These are phyloP conservation scores for Cladophialophora bantiana DNA, from an alignment of 2,329 filamentous ascomycete species.

Conservation along the genomic window DNA sequence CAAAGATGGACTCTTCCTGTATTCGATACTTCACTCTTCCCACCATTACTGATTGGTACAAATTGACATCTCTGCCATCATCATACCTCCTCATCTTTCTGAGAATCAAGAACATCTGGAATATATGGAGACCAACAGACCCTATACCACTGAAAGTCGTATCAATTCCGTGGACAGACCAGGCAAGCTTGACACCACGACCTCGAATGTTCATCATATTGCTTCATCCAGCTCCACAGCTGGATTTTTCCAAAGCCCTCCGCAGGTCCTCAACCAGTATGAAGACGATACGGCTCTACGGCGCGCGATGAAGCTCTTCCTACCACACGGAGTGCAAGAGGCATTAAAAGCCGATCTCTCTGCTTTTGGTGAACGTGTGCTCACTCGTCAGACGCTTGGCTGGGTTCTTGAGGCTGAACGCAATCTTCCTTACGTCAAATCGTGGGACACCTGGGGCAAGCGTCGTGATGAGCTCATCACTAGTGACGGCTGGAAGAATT, in stretches of 20 bases:
- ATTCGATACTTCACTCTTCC: too few species aligned
- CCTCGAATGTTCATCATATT: too few species aligned
- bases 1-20: too few species aligned
- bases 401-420: slow-evolving; percentile 15
- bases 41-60: too few species aligned
- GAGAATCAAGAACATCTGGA: too few species aligned
- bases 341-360: background rate
- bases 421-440: slow-evolving; percentile 16
- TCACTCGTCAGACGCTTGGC: background rate
- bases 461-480: background rate
- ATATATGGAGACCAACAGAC: too few species aligned
- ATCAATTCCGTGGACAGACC: too few species aligned
- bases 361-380: background rate
- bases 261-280: slow-evolving; percentile 6
- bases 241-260: slow-evolving; percentile 14
- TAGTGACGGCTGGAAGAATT: background rate
- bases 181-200: too few species aligned
- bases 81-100: too few species aligned
- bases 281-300: slow-evolving; percentile 6
- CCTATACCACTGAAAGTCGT: too few species aligned
- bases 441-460: slow-evolving; percentile 7
- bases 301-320: background rate
- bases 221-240: background rate
- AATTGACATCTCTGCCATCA: too few species aligned
- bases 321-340: background rate